A percentile compares a stretch with the other conserved stretches of the same genome.
These are phyloP conservation scores for Erythrobasidium yunnanense DNA, from an alignment of 768 basidiomycete species.

Conservation along the genomic window DNA sequence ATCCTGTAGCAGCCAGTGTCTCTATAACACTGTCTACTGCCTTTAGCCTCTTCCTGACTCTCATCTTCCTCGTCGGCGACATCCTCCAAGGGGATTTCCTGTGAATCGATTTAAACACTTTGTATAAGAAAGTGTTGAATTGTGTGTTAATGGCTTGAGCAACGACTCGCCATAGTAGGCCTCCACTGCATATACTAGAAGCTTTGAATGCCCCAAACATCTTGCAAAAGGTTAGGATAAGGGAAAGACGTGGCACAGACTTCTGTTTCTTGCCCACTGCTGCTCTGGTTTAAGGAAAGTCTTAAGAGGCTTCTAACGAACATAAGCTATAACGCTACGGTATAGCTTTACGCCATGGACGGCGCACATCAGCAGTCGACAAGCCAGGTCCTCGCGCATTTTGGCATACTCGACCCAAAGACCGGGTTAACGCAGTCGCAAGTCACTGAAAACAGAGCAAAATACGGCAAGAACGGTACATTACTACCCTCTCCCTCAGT, in stretches of 20 bases:
- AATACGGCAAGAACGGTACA: constrained; percentile 27
- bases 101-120: constrained; percentile 27
- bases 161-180: constrained; percentile 64
- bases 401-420: constrained; percentile 17
- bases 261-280: neutral
- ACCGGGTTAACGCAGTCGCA: constrained; percentile 12
- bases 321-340: neutral
- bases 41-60: constrained; percentile 76
- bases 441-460: neutral
- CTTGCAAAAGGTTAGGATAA: neutral
- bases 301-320: neutral
- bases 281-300: no score
- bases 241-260: neutral
- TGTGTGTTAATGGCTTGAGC: neutral
- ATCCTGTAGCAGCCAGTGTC: constrained; percentile 68
- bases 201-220: constrained; percentile 81
- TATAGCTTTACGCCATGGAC: constrained; percentile 3
- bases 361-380: constrained; percentile 20
- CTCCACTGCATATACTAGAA: constrained; percentile 47
- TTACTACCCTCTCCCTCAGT: neutral
- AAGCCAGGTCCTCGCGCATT: constrained; percentile 18
- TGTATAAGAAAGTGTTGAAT: neutral
- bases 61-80: constrained; percentile 81
- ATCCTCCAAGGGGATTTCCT: constrained; percentile 96
- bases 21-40: constrained; percentile 88